phyloP scores from a whole-genome alignment of 257 asterid species.

The Solanum dulcamara region DNA sequence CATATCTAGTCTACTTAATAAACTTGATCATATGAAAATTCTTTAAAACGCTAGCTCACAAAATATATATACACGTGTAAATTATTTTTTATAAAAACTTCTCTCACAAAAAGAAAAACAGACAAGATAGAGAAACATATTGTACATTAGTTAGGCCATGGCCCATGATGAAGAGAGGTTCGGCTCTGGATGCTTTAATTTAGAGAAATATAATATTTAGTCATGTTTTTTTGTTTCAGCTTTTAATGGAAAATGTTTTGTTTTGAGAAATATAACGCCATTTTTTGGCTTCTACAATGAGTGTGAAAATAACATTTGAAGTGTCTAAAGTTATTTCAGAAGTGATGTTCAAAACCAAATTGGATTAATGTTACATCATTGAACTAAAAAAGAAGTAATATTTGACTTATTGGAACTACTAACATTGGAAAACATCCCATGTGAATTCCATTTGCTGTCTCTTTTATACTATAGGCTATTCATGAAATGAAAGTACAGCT shows the following conservation, averaged over 20 bases:
- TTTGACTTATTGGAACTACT: background rate
- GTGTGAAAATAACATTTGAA: background rate
- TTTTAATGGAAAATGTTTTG: background rate
- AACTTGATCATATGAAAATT: too few relatives aligned
- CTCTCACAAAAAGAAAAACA: background rate
- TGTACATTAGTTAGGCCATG: background rate
- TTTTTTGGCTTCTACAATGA: background rate
- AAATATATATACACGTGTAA: background rate
- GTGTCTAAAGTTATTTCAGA: background rate
- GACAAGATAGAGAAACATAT: background rate
- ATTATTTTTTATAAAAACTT: background rate
- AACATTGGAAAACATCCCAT: background rate
- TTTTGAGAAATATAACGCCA: background rate
- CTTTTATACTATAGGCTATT: background rate
- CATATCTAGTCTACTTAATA: too few relatives aligned
- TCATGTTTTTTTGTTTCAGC: background rate
- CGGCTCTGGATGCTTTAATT: background rate
- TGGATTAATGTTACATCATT: background rate
- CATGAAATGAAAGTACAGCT: background rate
- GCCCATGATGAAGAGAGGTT: background rate
- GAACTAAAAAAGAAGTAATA: background rate
- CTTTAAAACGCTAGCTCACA: background rate
- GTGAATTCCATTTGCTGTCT: background rate
- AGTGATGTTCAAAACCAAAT: background rate
- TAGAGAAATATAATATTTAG: background rate